Conservation (phyloP, 1,284 basidiomycete species). For the Sphagnurus paluster region DNA sequence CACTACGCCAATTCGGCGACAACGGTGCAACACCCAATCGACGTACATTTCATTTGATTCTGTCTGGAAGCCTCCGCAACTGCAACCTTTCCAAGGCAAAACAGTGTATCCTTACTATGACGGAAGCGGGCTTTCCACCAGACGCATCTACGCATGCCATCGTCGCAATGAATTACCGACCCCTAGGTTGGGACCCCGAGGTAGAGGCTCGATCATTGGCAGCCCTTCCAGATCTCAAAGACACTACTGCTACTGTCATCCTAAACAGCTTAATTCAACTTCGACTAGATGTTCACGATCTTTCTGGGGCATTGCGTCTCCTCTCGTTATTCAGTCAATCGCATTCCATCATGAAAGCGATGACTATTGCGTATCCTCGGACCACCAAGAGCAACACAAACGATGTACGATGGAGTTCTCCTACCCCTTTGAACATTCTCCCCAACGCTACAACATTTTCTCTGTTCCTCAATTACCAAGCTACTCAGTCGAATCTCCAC, state of each 20-base stretch:
- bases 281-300: conserved; percentile 56
- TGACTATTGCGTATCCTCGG: conserved; percentile 31
- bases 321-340: conserved; percentile 48
- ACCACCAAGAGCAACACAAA: background rate
- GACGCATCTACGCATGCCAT: conserved; percentile 60
- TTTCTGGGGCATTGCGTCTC: conserved; percentile 42
- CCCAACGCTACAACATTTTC: conserved; percentile 65
- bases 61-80: conserved; percentile 68
- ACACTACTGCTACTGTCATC: conserved; percentile 44
- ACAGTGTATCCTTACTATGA: conserved; percentile 53
- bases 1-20: conserved; percentile 50
- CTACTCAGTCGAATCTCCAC: conserved; percentile 43
- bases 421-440: conserved; percentile 20
- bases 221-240: conserved; percentile 41
- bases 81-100: conserved; percentile 58
- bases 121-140: conserved; percentile 49
- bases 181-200: conserved; percentile 55
- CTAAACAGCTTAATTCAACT: conserved; percentile 67
- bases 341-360: conserved; percentile 23
- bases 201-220: conserved; percentile 54
- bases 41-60: conserved; percentile 65
- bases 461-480: conserved; percentile 60
- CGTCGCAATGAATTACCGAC: conserved; percentile 57
- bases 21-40: conserved; percentile 48
- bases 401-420: background rate